phyloP scores from a whole-genome alignment of 2,329 filamentous ascomycete species.

The Aspergillus sp. region DNA sequence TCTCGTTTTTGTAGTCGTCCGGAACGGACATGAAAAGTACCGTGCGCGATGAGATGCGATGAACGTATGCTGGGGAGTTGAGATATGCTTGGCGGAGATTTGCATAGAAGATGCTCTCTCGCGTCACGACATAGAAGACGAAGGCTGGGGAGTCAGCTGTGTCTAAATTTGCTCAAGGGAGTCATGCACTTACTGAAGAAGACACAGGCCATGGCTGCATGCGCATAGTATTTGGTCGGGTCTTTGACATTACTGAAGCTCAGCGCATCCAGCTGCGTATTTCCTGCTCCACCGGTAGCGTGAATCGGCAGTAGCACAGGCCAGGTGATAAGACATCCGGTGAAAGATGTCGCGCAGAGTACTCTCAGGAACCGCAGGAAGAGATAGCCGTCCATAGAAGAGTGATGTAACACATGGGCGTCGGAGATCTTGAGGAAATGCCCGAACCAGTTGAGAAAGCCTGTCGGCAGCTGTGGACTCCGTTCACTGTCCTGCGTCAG shows the following conservation, averaged over 20 bases:
- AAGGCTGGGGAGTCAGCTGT: slow-evolving; percentile 52
- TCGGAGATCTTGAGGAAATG: slow-evolving; percentile 60
- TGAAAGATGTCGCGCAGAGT: slow-evolving; percentile 71
- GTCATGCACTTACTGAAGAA: slow-evolving; percentile 61
- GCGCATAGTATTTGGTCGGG: slow-evolving; percentile 70
- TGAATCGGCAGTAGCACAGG: slow-evolving; percentile 86
- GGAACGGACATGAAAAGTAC: slow-evolving; percentile 87
- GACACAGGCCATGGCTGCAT: slow-evolving; percentile 71
- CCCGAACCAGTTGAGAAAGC: slow-evolving; percentile 54
- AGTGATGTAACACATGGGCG: slow-evolving; percentile 80
- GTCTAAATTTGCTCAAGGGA: not conserved
- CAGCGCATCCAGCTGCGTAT: slow-evolving; percentile 69
- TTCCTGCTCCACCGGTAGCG: slow-evolving; percentile 69
- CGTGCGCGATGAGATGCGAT: slow-evolving; percentile 82
- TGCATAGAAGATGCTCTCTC: slow-evolving; percentile 87
- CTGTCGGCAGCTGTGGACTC: slow-evolving; percentile 46
- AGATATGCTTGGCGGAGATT: slow-evolving; percentile 89
- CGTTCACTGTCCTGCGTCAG: slow-evolving; percentile 34
- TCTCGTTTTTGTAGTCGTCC: slow-evolving; percentile 70
- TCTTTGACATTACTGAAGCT: slow-evolving; percentile 73
- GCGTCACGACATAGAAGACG: slow-evolving; percentile 78
- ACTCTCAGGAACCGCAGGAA: slow-evolving; percentile 86
- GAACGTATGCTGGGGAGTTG: slow-evolving; percentile 76
- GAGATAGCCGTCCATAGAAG: slow-evolving; percentile 87
- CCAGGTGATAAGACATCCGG: slow-evolving; percentile 81